phyloP scores from a whole-genome alignment of 192 early-diverging fungal species.

The Glomus cerebriforme region DNA sequence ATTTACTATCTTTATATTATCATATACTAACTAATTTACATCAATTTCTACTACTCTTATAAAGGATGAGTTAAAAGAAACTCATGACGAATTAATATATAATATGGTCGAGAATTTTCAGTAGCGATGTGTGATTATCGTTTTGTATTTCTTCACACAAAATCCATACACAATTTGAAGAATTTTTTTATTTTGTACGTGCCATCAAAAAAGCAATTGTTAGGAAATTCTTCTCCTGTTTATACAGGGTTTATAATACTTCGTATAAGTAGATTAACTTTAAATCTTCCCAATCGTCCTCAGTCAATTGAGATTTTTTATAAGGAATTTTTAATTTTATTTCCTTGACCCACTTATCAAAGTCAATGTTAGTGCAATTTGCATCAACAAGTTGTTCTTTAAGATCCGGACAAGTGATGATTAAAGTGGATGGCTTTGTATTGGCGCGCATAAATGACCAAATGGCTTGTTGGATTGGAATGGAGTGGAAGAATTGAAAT shows the following conservation, averaged over 20 bases:
- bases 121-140: neutral
- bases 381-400: constrained; percentile 62
- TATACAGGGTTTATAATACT: constrained; percentile 27
- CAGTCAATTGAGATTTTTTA: constrained; percentile 51
- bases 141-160: too few species aligned
- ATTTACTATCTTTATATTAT: neutral
- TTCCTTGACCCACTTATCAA: constrained; percentile 53
- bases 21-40: neutral
- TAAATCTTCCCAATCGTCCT: constrained; percentile 55
- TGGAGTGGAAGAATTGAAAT: too few species aligned
- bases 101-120: constrained; percentile 4
- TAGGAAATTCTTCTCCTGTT: too few species aligned
- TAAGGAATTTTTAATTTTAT: constrained; percentile 49
- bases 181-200: too few species aligned
- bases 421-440: constrained; percentile 42
- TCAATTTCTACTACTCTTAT: neutral
- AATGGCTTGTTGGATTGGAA: too few species aligned
- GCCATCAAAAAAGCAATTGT: too few species aligned
- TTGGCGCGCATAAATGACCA: constrained; percentile 15
- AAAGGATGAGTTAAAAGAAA: constrained; percentile 1
- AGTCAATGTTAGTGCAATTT: constrained; percentile 18
- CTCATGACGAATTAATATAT: neutral
- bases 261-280: constrained; percentile 58
- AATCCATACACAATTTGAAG: too few species aligned
- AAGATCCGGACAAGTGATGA: constrained; percentile 55